Conservation (phyloP, 2,329 filamentous ascomycete genomes). For the Xylariaceae sp. region DNA sequence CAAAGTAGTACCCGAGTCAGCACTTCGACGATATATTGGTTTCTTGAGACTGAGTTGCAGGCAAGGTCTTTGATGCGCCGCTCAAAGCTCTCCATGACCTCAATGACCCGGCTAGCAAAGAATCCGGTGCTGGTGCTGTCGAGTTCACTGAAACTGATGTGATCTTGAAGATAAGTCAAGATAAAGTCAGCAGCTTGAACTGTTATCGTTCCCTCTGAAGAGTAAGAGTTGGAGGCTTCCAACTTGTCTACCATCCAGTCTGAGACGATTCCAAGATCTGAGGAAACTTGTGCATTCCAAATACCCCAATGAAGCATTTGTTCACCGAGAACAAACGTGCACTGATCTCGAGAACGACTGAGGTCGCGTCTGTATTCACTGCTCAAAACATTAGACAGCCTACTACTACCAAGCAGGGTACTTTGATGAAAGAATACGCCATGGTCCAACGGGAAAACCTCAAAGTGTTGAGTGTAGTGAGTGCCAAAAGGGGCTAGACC, state of each 20-base stretch:
- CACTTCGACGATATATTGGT: conserved; percentile 36
- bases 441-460: conserved; percentile 55
- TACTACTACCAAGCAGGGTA: conserved; percentile 57
- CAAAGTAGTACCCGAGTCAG: conserved; percentile 38
- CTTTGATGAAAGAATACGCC: conserved; percentile 59
- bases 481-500: conserved; percentile 61
- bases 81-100: conserved; percentile 43
- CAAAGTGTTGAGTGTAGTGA: conserved; percentile 61
- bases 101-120: conserved; percentile 44
- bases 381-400: conserved; percentile 40
- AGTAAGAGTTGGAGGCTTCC: conserved; percentile 17
- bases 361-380: conserved; percentile 29
- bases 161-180: conserved; percentile 45
- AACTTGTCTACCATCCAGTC: conserved; percentile 55
- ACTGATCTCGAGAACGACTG: conserved; percentile 30
- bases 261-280: conserved; percentile 60
- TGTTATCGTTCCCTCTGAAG: conserved; percentile 16
- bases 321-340: conserved; percentile 46
- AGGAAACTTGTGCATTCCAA: conserved; percentile 59
- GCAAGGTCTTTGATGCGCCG: conserved; percentile 32
- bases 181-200: conserved; percentile 44
- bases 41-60: conserved; percentile 16
- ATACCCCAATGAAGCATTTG: conserved; percentile 51
- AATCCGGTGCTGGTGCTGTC: conserved; percentile 34
- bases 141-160: conserved; percentile 39